Evolutionary conservation across 2,329 filamentous ascomycete species (phyloP), one percentile per base, ranked within the genome.

Genomic region (Exophiala dermatitidis): DNA sequence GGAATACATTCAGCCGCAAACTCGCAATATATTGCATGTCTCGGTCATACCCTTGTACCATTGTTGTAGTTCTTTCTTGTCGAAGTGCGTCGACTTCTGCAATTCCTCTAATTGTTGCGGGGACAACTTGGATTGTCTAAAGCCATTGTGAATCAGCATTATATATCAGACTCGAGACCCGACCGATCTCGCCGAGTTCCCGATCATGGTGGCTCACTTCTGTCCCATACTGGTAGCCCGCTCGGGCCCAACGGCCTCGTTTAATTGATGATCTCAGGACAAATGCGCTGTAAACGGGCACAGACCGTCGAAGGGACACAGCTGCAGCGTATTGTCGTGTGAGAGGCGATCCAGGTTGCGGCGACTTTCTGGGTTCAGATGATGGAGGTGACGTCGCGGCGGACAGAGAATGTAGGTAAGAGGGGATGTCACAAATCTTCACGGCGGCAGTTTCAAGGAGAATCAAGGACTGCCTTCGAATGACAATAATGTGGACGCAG

Each of bases 51-150:
- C 93, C 80, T 97, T 97, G 75, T 98, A 97, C 93, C 93, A 98
- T 83, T 97, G 91, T 72, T 98, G 93, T 69, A 98, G 74, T 74
- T 98, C 93, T 78, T 97, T 97, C 84, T 96, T 96, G 74, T 98
- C 93, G 69, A 98, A 98, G 73, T 97, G 90, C 60, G 93, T 98
- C 57, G 90, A 90, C 77, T 89, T 93, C 71, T 97, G 90, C 63
- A 98, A 83, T 73, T 98, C 93, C 63, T 81, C 82, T 68, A 98
- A 86, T 80, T 98, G 90, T 72, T 95, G 86, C 71, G 93, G 88
- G 54, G 90, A 95, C 70, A 98, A 86, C 78, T 97, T 98, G 65
- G 91, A 97, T 79, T 97, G 93, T 75, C 93, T 98, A 6, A 45
- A 45, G 19, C 3, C n/a, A 28, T 26, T 41, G 36, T 26, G 38